Evolutionary conservation across 352 stramenopile genomes (phyloP), one percentile per base, ranked within the genome.

Genomic region (Peronosclerospora sorghi): DNA sequence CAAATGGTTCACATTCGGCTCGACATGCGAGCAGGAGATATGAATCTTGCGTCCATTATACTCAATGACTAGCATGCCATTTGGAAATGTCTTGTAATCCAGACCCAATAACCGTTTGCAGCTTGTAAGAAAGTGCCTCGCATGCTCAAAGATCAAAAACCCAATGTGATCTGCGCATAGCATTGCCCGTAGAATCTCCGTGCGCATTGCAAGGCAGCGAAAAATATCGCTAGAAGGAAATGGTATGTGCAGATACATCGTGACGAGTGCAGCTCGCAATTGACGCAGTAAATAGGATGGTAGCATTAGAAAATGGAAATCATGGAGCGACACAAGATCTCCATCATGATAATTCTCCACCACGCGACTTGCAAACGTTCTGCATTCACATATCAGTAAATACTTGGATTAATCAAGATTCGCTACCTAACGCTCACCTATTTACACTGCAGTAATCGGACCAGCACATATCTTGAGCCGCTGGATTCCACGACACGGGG

Each of bases 181-280:
- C 63, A 96, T 87, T 2, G 80, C 84, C 23, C 89, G 80, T 14
- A 97, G 64, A 41, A 97, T 87, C 56, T 93, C 83, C 6, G 90
- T 92, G 14, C 89, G 67, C 59, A 86, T 80, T 0, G 73, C 66
- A 30, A 99, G 74, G 3, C 94, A 98, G 8, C 95, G 73, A 51
- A 98, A 99, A 37, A 99, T 98, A 61, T 99, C 96, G 10, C 87
- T 97, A 17, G 86, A 97, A 13, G 96, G 95, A 49, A 99, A 99
- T 38, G 96, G 96, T 6, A 96, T 96, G 55, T 99, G 95, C 14
- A 99, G 61, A 64, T 98, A 99, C 34, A 98, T 82, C 5, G 94
- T 95, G 54, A 98, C 87, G 48, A 96, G 86, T 14, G 94, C 92
- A 18, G 82, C 93, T 0, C 68, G 61, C 26, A 98, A 72, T 13